Base-by-base conservation (phyloP, 75 land plant genomes). In the Adiantum capillusveneris region DNA sequence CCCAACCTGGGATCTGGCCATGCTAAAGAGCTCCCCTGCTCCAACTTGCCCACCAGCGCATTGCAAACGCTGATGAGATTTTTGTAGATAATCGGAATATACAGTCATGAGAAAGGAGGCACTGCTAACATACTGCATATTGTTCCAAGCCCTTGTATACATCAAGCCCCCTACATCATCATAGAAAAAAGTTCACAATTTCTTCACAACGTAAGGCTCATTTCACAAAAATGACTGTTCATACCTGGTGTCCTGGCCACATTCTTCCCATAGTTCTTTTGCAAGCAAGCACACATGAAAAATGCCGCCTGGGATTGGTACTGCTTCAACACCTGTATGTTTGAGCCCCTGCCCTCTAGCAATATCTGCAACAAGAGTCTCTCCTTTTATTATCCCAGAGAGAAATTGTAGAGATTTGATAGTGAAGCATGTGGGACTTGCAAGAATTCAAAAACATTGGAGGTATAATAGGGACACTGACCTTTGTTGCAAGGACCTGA, bases 71-170 rank as follows among this genome's bases (percentile, higher is more conserved):
- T 63, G 59, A n/a, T 44, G 25, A 11, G 70, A 57, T 37, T 63
- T 19, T 17, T 71, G 22, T 45, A 87, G 76, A 41, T 75, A 71
- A 44, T 91, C 92, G 1, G 82, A 72, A 68, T 81, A 88, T 12
- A 81, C 72, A 0, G 88, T 72, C 50, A 84, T 67, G 16, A 91
- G 69, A 60, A 87, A 91, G 0, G 92, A 27, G 7, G 92, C 85
- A 27, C 72, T 62, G 28, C 84, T 61, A 17, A 91, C 97, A 49
- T 81, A 91, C 64, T 91, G 97, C 88, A 91, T 72, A 69, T 91
- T 91, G 78, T 91, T 91, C 97, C 97, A 91, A 52, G 77, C 62
- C 56, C 78, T 70, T 11, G 65, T 67, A 73, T 75, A 87, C 14
- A 84, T 42, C 49, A 91, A 72, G 26, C 93, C 97, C n/a, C 88